Base-by-base conservation (phyloP, 148 eudicot genomes). In the Mesembryanthemum crystallinum region DNA sequence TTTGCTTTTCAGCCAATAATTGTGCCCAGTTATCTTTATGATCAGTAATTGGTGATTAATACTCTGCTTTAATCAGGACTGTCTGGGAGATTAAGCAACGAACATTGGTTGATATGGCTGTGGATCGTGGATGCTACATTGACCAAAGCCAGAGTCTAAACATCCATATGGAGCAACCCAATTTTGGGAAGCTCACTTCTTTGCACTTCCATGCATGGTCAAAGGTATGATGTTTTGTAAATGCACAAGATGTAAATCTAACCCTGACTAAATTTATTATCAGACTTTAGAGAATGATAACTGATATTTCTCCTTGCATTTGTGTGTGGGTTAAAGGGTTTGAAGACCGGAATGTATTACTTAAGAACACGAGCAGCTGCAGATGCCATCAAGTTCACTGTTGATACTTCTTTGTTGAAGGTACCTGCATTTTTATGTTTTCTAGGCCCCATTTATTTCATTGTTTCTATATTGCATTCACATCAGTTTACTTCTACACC, bases 341-440 rank as follows among this genome's bases (percentile, higher is more conserved):
- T 95, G 84, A 95, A 95, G 85, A 95, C 99, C 1, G 99, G 98
- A 30, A 95, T 95, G 99, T 92, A 95, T 70, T 95, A 95, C 75
- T 80, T 95, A 55, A 67, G 99, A 60, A 90, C 99, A 21, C 91
- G 97, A 67, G 97, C 96, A 67, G 99, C 99, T 64, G 96, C 99
- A 28, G 98, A 92, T 86, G 99, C 99, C 67, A 95, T 95, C 80
- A 91, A 95, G 81, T 95, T 95, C 82, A 95, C 99, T 20, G 99
- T 95, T 20, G 99, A 95, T 78, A 88, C 94, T 49, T 81, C 91
- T 55, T 67, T 92, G 73, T 81, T 95, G 9, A 89, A 88, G 78
- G 98, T 90, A 82, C 42, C 9, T 11, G 12, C 68, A 30, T 39
- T 24, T 52, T 3, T 27, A 27, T 60, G 10, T 23, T 14, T n/a